Conservation (phyloP, 768 basidiomycete species). For the Auriscalpium orientale region DNA sequence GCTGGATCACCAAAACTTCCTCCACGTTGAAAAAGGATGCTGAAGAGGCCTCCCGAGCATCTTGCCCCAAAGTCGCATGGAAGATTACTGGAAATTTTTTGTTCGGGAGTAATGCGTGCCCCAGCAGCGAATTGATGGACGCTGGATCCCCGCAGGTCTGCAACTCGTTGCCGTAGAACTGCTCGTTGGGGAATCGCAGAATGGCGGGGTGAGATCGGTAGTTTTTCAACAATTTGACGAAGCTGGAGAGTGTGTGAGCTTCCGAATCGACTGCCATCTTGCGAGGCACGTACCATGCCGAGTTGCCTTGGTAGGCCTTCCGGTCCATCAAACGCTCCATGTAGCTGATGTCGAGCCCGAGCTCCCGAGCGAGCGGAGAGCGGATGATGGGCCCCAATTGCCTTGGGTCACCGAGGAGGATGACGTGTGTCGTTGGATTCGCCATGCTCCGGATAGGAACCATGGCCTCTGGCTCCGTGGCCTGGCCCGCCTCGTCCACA, state of each 20-base stretch:
- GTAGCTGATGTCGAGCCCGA: conserved; percentile 55
- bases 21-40: conserved; percentile 69
- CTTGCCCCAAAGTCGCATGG: conserved; percentile 58
- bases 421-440: conserved; percentile 41
- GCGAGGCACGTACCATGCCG: not conserved
- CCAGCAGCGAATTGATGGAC: conserved; percentile 21
- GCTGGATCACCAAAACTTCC: conserved; percentile 46
- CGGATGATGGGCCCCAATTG: conserved; percentile 66
- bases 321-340: conserved; percentile 45
- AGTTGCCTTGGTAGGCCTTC: conserved; percentile 18
- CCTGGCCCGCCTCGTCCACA: conserved; percentile 67
- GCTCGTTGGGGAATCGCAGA: conserved; percentile 51
- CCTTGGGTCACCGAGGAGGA: conserved; percentile 64
- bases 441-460: conserved; percentile 56
- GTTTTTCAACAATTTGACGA: conserved; percentile 57
- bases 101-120: conserved; percentile 24
- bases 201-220: conserved; percentile 59
- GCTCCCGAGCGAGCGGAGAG: conserved; percentile 44
- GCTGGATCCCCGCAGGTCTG: conserved; percentile 34
- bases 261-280: not conserved
- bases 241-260: conserved; percentile 25
- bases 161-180: conserved; percentile 52
- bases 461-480: conserved; percentile 61
- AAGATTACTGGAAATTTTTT: conserved; percentile 42
- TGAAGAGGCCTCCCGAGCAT: conserved; percentile 55